Base-by-base conservation (phyloP, 805 yeast species). In the Lipomyces lipofer region DNA sequence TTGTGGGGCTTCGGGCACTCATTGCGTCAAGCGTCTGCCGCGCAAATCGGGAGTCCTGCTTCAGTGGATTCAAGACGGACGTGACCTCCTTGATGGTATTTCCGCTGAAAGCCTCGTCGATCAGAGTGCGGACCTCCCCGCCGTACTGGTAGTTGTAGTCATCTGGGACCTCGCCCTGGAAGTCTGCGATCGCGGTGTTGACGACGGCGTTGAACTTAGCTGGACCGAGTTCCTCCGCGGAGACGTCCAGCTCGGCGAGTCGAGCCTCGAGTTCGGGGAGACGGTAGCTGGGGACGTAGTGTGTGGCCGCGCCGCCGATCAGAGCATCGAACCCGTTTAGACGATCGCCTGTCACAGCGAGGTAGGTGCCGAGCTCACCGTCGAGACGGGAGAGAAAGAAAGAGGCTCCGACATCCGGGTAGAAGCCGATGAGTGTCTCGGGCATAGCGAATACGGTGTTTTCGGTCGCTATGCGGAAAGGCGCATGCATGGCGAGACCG, bases 391-490 rank as follows among this genome's bases (percentile, higher is more conserved):
- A 90, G 63, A 94, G 75, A 72, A 90, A 91, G 72, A 88, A 92
- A 9, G 95, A 82, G 33, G 95, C 85, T 42, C 97, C 99, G 10
- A 94, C 98, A 70, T 94, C 99, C 19, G 96, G 95, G 73, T 88
- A 87, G 71, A 89, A 88, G 1, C 99, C 99, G 69, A 94, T 94
- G 66, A 88, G 90, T 78, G 95, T 86, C 72, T 94, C 98, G 7
- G 99, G 98, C 99, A 94, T 94, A 58, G 98, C 96, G 73, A 90
- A 80, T 68, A 84, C 79, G 9, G 98, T 91, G 64, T 81, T 79
- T 65, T 92, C 97, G 39, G 96, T 87, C n/a, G 95, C 95, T 35
- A 94, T 75, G 67, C 98, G 82, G 76, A 92, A 92, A 2, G 97
- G 92, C 10, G 88, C 85, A 71, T 94, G 98, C 39, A 88, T 85